Percentiles rank a stretch among this genome's conserved stretches.
These are phyloP conservation scores for Inosperma sp. DNA, from an alignment of 768 basidiomycete species.

Conservation along the genomic window DNA sequence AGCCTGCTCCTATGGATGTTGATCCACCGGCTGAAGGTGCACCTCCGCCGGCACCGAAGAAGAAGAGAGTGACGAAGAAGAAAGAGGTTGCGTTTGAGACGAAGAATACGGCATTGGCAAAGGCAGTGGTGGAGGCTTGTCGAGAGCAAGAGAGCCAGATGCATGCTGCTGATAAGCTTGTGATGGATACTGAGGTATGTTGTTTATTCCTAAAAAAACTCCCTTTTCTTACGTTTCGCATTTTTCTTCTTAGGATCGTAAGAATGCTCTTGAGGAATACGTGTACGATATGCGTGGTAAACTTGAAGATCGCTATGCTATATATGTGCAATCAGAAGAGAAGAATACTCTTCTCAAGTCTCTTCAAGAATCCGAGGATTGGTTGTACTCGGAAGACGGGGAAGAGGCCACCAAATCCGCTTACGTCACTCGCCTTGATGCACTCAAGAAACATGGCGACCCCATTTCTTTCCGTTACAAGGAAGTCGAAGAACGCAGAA, in stretches of 20 bases:
- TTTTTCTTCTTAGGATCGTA: conserved; percentile 65
- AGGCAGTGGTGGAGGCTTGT: conserved; percentile 54
- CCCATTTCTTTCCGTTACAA: conserved; percentile 79
- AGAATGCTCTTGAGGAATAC: conserved; percentile 98
- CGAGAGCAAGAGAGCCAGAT: conserved; percentile 85
- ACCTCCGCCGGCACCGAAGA: conserved; percentile 55
- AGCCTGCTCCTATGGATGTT: conserved; percentile 63
- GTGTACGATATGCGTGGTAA: conserved; percentile 93
- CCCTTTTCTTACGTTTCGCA: background rate
- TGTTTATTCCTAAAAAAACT: background rate
- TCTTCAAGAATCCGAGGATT: conserved; percentile 82
- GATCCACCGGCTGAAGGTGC: conserved; percentile 41
- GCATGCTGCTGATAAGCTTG: conserved; percentile 90
- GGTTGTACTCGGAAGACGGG: conserved; percentile 96
- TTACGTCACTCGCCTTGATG: conserved; percentile 81
- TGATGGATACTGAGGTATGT: conserved; percentile 92
- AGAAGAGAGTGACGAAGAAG: conserved; percentile 84
- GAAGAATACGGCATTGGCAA: conserved; percentile 60
- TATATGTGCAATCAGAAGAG: conserved; percentile 70
- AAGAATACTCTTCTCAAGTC: conserved; percentile 69
- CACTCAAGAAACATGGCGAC: conserved; percentile 81
- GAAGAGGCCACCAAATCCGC: conserved; percentile 95
- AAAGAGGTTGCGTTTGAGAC: conserved; percentile 72
- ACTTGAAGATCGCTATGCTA: conserved; percentile 81
- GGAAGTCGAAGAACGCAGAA: conserved; percentile 78